Evolutionary conservation across 805 yeast species (phyloP).

Genomic region (Ogataea thermomethanolica): DNA sequence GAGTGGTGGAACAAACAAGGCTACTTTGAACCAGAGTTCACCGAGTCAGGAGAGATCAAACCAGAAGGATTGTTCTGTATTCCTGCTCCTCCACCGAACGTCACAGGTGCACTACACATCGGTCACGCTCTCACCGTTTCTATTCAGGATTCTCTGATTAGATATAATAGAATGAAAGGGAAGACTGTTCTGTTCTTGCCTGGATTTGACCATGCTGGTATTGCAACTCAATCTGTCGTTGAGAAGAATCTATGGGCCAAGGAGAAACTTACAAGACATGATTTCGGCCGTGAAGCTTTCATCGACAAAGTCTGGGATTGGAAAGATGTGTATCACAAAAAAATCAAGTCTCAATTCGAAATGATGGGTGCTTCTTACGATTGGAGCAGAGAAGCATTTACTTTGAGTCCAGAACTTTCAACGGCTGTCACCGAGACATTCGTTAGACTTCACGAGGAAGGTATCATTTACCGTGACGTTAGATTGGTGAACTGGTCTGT

Average conservation of each 20-base stretch:
- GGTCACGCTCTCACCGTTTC: slow-evolving; percentile 97
- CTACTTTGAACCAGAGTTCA: slow-evolving; percentile 81
- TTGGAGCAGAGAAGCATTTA: slow-evolving; percentile 93
- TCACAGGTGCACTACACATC: slow-evolving; percentile 97
- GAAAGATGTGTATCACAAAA: slow-evolving; percentile 89
- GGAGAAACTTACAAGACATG: slow-evolving; percentile 88
- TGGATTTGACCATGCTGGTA: slow-evolving; percentile 99
- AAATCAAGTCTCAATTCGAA: slow-evolving; percentile 80
- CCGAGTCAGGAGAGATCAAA: slow-evolving; percentile 66
- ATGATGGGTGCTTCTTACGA: slow-evolving; percentile 95
- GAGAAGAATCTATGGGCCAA: slow-evolving; percentile 92
- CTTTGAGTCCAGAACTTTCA: slow-evolving; percentile 74
- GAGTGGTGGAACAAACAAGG: slow-evolving; percentile 94
- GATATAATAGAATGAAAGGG: slow-evolving; percentile 97
- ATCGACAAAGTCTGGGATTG: slow-evolving; percentile 93
- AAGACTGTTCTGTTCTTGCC: slow-evolving; percentile 90
- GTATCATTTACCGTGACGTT: slow-evolving; percentile 88
- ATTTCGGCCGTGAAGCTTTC: slow-evolving; percentile 89
- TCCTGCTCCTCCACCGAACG: slow-evolving; percentile 99
- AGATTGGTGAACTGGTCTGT: slow-evolving; percentile 97
- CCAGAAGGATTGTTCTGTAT: slow-evolving; percentile 85
- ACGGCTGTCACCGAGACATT: slow-evolving; percentile 88
- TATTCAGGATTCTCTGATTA: slow-evolving; percentile 87
- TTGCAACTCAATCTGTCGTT: slow-evolving; percentile 96
- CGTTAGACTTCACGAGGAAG: slow-evolving; percentile 88